Conservation (phyloP, 2,329 filamentous ascomycete genomes). For the Gnomoniopsis smithogilvyi region DNA sequence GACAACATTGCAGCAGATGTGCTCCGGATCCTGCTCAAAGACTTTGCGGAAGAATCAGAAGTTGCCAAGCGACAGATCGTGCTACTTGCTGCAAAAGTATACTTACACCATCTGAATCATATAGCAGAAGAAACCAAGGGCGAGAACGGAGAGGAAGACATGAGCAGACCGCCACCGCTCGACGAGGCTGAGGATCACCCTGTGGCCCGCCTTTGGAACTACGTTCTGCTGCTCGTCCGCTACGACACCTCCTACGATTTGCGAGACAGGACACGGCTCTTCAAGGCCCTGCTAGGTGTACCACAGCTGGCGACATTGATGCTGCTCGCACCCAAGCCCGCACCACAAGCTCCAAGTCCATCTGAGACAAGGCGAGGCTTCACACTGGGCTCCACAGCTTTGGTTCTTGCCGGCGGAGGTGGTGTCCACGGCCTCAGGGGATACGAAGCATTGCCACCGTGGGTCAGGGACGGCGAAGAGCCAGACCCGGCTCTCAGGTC, state of each 20-base stretch:
- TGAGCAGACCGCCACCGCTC: conserved; percentile 26
- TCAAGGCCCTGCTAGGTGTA: conserved; percentile 76
- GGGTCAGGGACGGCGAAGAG: conserved; percentile 78
- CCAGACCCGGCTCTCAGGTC: conserved; percentile 69
- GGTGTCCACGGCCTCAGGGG: conserved; percentile 72
- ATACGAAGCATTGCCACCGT: conserved; percentile 76
- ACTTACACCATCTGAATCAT: conserved; percentile 79
- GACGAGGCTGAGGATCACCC: conserved; percentile 56
- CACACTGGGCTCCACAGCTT: conserved; percentile 77
- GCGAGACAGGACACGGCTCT: conserved; percentile 84
- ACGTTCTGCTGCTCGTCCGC: conserved; percentile 77
- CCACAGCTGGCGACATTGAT: conserved; percentile 88
- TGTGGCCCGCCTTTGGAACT: conserved; percentile 76
- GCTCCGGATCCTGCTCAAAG: conserved; percentile 79
- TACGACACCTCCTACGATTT: conserved; percentile 96
- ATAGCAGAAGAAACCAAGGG: conserved; percentile 33
- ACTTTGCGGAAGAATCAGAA: conserved; percentile 80
- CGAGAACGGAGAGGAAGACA: conserved; percentile 34
- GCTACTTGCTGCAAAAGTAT: conserved; percentile 92
- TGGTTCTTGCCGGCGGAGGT: conserved; percentile 76
- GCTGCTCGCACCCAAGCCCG: conserved; percentile 89
- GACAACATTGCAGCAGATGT: conserved; percentile 94
- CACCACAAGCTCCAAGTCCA: conserved; percentile 84
- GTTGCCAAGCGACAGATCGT: conserved; percentile 88
- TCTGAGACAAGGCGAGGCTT: conserved; percentile 79